Base-by-base conservation (phyloP, 2,329 filamentous ascomycete species). In the Phoma herbarum region DNA sequence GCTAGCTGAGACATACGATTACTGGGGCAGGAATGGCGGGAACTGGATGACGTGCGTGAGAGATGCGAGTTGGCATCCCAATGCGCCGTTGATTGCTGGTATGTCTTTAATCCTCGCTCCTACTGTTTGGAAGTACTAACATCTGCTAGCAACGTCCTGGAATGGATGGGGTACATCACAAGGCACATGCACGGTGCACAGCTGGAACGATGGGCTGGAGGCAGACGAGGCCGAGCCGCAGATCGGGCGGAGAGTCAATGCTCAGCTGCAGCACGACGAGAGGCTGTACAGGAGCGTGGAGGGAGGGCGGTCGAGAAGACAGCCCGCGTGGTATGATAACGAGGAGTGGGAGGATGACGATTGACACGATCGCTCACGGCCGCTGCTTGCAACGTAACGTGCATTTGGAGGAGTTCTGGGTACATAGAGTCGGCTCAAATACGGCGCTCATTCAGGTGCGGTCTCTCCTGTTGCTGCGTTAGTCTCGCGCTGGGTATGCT, bases 11-110 rank as follows among this genome's bases (percentile, higher is more conserved):
- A 80, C 83, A 8, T 89, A 87, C 68, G 82, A 85, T 42, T 82
- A 83, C 65, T 81, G 78, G 62, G 81, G 82, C 26, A 82, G 85
- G n/a, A 84, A 85, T 28, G 77, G 82, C 26, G 79, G 81, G 0
- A 79, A 80, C 10, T 94, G 90, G 90, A 85, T 85, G 62, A 92
- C 92, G 0, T 91, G 91, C 65, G 91, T 97, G 20, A 84, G 93
- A 31, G 93, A 97, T 81, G 92, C 90, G 22, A 92, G 90, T 71
- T 97, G 93, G 93, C 93, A 96, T 79, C 93, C 93, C 0, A 89
- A 84, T 64, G 91, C 90, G 2, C 92, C 93, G 1, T 83, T 96
- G 39, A 82, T 97, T 63, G 93, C 87, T 66, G 85, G 84, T 86
- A 78, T 74, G 82, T 77, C 23, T 50, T 52, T 20, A 4, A 14